These are phyloP conservation scores for Penicillium turbatum DNA, from an alignment of 495 filamentous ascomycete species.

Conservation along the genomic window DNA sequence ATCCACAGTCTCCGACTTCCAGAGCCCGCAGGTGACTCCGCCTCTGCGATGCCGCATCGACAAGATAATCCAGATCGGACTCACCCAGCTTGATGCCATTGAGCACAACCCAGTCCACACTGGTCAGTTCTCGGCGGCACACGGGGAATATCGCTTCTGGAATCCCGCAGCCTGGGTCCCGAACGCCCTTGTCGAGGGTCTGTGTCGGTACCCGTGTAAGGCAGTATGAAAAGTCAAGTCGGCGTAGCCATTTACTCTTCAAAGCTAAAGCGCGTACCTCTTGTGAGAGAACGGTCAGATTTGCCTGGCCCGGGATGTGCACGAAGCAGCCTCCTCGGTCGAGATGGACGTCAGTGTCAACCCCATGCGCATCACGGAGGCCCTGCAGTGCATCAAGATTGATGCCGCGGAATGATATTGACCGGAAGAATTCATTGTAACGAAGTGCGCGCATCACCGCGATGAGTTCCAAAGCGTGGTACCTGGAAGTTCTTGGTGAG, in stretches of 20 bases:
- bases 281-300: constrained; percentile 62
- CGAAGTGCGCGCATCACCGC: constrained; percentile 82
- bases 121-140: constrained; percentile 67
- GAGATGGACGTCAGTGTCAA: constrained; percentile 58
- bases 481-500: constrained; percentile 50
- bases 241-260: constrained; percentile 58
- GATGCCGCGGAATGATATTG: constrained; percentile 77
- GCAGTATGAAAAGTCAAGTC: constrained; percentile 60
- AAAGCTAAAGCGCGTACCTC: constrained; percentile 68
- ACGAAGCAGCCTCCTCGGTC: constrained; percentile 54
- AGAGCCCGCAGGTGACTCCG: constrained; percentile 70
- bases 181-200: constrained; percentile 46
- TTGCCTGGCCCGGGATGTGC: constrained; percentile 54
- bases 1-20: constrained; percentile 72
- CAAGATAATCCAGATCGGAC: constrained; percentile 68
- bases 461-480: constrained; percentile 70
- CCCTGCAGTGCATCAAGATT: constrained; percentile 64
- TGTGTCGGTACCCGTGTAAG: constrained; percentile 50
- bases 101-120: constrained; percentile 74
- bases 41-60: constrained; percentile 61
- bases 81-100: constrained; percentile 82
- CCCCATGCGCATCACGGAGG: constrained; percentile 55
- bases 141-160: constrained; percentile 74
- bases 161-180: constrained; percentile 71
- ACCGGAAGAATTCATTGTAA: constrained; percentile 86